Evolutionary conservation across 169 alveolate species (phyloP), one percentile per base, ranked within the genome.

Genomic region (Cryptosporidium tyzzeri): DNA sequence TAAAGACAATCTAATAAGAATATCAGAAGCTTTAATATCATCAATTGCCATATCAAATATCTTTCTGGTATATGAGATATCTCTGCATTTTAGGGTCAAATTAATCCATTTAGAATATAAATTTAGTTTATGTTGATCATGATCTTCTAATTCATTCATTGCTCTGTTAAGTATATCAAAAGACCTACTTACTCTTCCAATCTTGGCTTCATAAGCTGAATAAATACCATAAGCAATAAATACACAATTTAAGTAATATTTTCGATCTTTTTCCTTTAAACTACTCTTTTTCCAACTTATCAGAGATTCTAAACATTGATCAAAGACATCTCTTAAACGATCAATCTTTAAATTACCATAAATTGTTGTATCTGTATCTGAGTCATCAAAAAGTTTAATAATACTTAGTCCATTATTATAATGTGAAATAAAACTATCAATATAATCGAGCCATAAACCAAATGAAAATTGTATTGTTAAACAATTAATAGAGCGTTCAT

Each of bases 41-140:
- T 80, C 80, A 21, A 80, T 80, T 37, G 89, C 89, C 37, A 16
- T 31, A 5, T 80, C 89, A 80, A 80, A 80, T 18, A 80, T 62
- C 5, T 35, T 6, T 31, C 89, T 61, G 3, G 89, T 65, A 44
- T 80, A 80, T 26, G 61, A 61, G 21, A 48, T 29, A n/a, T 45
- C 89, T 26, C 39, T 62, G 39, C 75, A 80, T 33, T 67, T 80
- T 18, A 59, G 29, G 0, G 89, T 65, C 51, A 59, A 16, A 0
- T 44, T 18, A 1, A 80, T 80, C 74, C 74, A 80, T 9, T 69
- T 61, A 12, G 70, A 45, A 67, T 62, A 80, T 2, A 80, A 16
- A 44, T 45, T 80, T 18, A 62, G 31, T 53, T 80, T 59, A 39
- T 62, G 50, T 18, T 62, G 37, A 41, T 80, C 89, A 14, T 41